phyloP scores from a whole-genome alignment of 2,329 filamentous ascomycete genomes.

The Fusarium sp. region DNA sequence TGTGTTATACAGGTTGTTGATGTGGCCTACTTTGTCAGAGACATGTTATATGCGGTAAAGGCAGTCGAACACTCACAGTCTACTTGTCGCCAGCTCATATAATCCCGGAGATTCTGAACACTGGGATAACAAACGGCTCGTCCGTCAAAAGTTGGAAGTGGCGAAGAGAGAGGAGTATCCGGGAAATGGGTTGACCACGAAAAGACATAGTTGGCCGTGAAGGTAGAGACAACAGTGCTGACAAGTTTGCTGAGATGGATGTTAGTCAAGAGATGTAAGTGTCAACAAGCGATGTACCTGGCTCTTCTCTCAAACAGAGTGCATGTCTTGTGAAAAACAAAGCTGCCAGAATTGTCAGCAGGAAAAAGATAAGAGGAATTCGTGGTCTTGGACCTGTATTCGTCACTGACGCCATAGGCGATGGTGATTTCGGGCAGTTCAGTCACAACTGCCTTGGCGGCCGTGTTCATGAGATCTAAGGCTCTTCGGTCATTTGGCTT shows the following conservation, averaged over 20 bases:
- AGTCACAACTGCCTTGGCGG: conserved; percentile 84
- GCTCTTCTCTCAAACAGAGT: conserved; percentile 86
- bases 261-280: conserved; percentile 14
- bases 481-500: conserved; percentile 94
- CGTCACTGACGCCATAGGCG: conserved; percentile 94
- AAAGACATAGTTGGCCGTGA: conserved; percentile 90
- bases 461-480: conserved; percentile 92
- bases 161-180: conserved; percentile 73
- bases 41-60: neutral
- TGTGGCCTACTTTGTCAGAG: conserved; percentile 73
- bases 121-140: conserved; percentile 91
- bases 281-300: conserved; percentile 61
- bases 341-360: conserved; percentile 62
- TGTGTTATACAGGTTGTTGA: conserved; percentile 99
- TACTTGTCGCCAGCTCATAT: conserved; percentile 96
- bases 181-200: conserved; percentile 83
- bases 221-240: conserved; percentile 90
- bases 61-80: conserved; percentile 73
- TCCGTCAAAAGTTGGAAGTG: conserved; percentile 91
- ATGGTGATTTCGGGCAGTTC: conserved; percentile 87
- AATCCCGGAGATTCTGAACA: conserved; percentile 85
- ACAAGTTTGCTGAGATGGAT: conserved; percentile 77
- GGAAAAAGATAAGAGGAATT: neutral
- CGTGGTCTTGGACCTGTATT: conserved; percentile 72
- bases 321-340: conserved; percentile 86